Conservation (phyloP, 306 rosid genomes). For the Sicyos edulis region DNA sequence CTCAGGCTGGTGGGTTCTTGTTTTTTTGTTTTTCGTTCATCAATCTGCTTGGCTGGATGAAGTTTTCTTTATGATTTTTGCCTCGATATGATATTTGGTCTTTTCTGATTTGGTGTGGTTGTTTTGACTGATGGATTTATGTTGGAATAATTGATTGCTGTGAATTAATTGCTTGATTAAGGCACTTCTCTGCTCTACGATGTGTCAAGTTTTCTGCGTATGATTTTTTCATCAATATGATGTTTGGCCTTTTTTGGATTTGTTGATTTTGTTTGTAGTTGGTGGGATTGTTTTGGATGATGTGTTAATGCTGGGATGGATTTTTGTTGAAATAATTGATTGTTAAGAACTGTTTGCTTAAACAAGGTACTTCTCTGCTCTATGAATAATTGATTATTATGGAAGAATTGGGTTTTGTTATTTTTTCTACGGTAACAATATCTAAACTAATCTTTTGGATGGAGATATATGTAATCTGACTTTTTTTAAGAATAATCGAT, state of each 20-base stretch:
- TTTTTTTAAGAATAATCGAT: neutral
- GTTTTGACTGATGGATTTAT: no score
- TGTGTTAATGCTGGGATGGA: neutral
- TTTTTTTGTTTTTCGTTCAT: neutral
- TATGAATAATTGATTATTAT: no score
- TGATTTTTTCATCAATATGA: neutral
- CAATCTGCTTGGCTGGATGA: neutral
- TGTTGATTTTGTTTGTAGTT: neutral
- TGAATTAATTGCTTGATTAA: no score
- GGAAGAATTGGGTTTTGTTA: neutral
- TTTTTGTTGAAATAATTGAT: neutral
- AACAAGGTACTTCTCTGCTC: neutral
- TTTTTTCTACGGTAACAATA: no score
- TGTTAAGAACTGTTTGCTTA: neutral
- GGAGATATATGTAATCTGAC: no score
- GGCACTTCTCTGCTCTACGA: neutral
- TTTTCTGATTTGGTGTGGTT: no score
- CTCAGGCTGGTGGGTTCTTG: conserved; percentile 30
- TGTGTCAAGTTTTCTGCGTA: no score
- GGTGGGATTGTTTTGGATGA: neutral
- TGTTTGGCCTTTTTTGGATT: neutral
- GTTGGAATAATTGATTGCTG: no score
- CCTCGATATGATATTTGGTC: no score
- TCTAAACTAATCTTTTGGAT: neutral
- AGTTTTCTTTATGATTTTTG: neutral